These are phyloP conservation scores for Saturnispora silvae DNA, from an alignment of 805 yeast genomes.

Conservation along the genomic window DNA sequence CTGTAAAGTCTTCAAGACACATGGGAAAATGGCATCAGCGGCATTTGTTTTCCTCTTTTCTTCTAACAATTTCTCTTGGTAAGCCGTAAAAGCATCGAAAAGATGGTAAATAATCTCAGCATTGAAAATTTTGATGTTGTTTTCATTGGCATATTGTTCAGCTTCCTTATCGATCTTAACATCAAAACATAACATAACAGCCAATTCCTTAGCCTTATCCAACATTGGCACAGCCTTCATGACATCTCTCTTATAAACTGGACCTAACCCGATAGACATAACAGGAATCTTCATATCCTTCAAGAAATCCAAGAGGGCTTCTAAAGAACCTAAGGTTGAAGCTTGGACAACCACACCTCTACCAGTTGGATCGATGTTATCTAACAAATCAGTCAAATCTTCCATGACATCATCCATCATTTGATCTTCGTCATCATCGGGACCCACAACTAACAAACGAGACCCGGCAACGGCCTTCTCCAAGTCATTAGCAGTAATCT, in stretches of 20 bases:
- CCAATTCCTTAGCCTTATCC: conserved; percentile 89
- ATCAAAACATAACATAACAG: conserved; percentile 98
- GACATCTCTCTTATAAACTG: conserved; percentile 95
- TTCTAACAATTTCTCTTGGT: conserved; percentile 81
- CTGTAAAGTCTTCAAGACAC: conserved; percentile 88
- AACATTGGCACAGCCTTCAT: conserved; percentile 96
- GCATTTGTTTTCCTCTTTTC: conserved; percentile 81
- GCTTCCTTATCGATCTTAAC: conserved; percentile 97
- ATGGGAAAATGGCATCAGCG: conserved; percentile 88
- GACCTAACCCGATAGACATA: conserved; percentile 96
- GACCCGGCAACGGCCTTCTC: conserved; percentile 99
- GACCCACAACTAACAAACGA: conserved; percentile 86
- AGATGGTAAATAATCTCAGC: conserved; percentile 96
- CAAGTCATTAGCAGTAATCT: conserved; percentile 94
- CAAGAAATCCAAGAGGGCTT: conserved; percentile 92
- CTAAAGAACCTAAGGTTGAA: conserved; percentile 94
- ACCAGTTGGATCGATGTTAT: conserved; percentile 90
- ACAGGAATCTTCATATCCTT: conserved; percentile 99
- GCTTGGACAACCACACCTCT: conserved; percentile 98
- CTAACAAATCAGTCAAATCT: conserved; percentile 87
- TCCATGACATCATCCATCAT: conserved; percentile 98
- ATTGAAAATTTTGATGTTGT: conserved; percentile 81
- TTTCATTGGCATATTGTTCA: conserved; percentile 93
- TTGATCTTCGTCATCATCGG: conserved; percentile 96
- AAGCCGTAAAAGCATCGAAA: conserved; percentile 88